Base-by-base conservation (phyloP, 768 basidiomycete species). In the Panus rudis region DNA sequence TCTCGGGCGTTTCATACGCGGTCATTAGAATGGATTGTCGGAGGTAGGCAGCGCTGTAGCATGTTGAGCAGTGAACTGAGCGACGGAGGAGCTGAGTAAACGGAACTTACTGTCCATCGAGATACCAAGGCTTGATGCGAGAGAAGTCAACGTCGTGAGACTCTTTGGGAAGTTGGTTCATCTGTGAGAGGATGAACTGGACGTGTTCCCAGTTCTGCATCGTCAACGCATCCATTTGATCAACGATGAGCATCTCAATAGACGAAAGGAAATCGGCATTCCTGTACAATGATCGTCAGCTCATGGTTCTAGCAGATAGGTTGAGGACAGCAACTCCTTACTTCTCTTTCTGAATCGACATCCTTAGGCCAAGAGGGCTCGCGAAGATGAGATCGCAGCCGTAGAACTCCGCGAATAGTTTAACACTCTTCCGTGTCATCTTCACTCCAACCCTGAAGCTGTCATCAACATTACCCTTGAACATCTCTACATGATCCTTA, bases 171-270 rank as follows among this genome's bases (percentile, higher is more conserved):
- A 96, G 70, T 52, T 84, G 73, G 65, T 97, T 98, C 46, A 97
- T 63, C 51, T 85, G 75, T 5, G 79, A 79, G 52, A 99, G 73
- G 39, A 96, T 77, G 58, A 87, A 92, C 73, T 96, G 89, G 16
- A 93, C 75, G 56, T 98, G 96, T 28, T 97, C 92, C 96, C 96
- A 99, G 55, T 99, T 99, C 66, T 98, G 96, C 96, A 98, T 98
- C 3, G 79, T 75, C 53, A 98, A 74, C 3, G 84, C 84, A 61
- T 98, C 92, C 70, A 90, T 71, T 56, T 96, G 92, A 60, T 98
- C 96, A 13, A 90, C 72, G n/a, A 98, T 65, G 17, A 92, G 65
- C 4, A 98, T 64, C 58, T 99, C 96, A 43, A 99, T 86, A 3
- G 92, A 94, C 10, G 89, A 89, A 40, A 99, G 69, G 59, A 94